Conservation (phyloP, 2,329 filamentous ascomycete species). For the Epichloe typhina region DNA sequence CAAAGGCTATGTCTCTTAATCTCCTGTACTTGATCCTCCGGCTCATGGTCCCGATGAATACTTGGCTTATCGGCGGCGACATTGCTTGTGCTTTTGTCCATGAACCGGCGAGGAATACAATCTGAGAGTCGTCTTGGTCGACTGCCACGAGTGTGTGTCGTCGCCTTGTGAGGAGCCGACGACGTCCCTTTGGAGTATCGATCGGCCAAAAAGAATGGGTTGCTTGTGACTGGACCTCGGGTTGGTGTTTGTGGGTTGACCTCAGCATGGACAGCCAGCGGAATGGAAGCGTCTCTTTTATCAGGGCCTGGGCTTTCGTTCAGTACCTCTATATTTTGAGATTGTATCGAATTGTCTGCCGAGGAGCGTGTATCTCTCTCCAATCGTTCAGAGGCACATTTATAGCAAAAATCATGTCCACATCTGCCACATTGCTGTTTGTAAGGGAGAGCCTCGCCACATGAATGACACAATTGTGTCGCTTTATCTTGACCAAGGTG, state of each 20-base stretch:
- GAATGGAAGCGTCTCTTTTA: too few relatives aligned
- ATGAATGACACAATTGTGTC: constrained; percentile 35
- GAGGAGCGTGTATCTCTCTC: background rate
- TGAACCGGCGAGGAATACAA: constrained; percentile 15
- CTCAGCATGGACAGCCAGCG: background rate
- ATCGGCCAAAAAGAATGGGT: constrained; percentile 21
- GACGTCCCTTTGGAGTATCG: constrained; percentile 10
- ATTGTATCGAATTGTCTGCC: background rate
- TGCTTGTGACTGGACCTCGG: constrained; percentile 13
- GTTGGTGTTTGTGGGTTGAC: background rate
- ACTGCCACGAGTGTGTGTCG: constrained; percentile 9
- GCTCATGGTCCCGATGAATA: constrained; percentile 13
- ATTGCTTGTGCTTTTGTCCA: constrained; percentile 5
- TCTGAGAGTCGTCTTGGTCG: constrained; percentile 15
- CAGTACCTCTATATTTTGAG: background rate
- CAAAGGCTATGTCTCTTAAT: constrained; percentile 18
- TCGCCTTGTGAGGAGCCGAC: constrained; percentile 12
- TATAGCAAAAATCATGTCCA: constrained; percentile 36
- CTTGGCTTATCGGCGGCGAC: constrained; percentile 11
- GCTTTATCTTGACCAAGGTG: constrained; percentile 12
- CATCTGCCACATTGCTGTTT: constrained; percentile 32
- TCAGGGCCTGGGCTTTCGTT: background rate
- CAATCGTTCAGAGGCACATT: constrained; percentile 28
- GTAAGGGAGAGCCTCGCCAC: constrained; percentile 26
- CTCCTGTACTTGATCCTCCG: background rate